Evolutionary conservation across 202 grass and related monocot species (phyloP).

Genomic region (Schoenoplectus tabernaemontani): DNA sequence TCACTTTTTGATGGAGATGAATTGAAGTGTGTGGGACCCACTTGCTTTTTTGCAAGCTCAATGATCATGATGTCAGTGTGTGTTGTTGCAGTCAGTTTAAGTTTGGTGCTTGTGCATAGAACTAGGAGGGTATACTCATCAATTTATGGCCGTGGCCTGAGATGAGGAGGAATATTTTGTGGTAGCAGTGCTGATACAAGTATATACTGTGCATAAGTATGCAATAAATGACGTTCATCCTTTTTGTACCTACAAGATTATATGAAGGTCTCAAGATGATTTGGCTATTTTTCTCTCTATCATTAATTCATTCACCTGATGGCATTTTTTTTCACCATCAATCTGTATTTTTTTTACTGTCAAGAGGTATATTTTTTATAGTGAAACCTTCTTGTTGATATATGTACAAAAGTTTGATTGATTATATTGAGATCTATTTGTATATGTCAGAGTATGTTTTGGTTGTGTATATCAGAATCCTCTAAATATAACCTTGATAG

Average conservation of each 20-base stretch:
- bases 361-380: not conserved
- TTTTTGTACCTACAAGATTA: not conserved
- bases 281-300: not conserved
- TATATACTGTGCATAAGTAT: not conserved
- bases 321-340: not conserved
- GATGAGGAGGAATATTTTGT: slow-evolving; percentile 24
- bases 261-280: not conserved
- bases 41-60: slow-evolving; percentile 76
- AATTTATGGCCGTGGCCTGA: slow-evolving; percentile 34
- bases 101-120: slow-evolving; percentile 62
- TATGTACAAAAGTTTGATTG: not conserved
- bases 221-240: not conserved
- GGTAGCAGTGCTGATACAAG: not conserved
- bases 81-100: slow-evolving; percentile 45
- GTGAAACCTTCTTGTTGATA: not conserved
- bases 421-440: no score
- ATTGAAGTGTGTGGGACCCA: slow-evolving; percentile 58
- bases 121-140: slow-evolving; percentile 51
- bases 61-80: slow-evolving; percentile 75
- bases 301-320: not conserved
- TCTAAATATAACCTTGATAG: no score
- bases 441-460: not conserved
- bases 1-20: slow-evolving; percentile 22
- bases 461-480: no score
- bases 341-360: not conserved